Base-by-base conservation (phyloP, 257 asterid species). In the Datura wrightii region DNA sequence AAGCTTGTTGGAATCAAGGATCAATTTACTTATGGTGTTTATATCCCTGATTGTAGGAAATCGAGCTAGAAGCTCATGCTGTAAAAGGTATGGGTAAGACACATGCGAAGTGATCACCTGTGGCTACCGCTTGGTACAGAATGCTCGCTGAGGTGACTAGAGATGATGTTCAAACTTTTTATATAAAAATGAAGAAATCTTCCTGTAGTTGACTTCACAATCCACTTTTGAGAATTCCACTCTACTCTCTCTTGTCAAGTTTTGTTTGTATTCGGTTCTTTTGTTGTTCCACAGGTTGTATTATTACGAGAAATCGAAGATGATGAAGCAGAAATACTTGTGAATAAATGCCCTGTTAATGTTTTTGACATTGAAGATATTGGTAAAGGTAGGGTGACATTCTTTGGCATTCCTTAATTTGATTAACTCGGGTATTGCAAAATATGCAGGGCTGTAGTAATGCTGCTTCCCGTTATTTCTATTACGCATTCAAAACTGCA, bases 71-170 rank as follows among this genome's bases (percentile, higher is more conserved):
- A 92, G 99, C 96, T 2, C 99, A 94, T 93, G 98, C 97, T 86
- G 97, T 94, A 82, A 97, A 97, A 88, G 98, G 99, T 85, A 76
- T 93, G 87, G 99, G 98, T 60, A 95, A 93, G 92, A 93, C 96
- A 4, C 99, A 97, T 83, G 99, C 98, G 52, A 97, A 97, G 89
- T 97, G 99, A 98, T 97, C 99, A 34, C 98, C 98, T 58, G 97
- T 97, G 82, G 99, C 98, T 84, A 97, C 98, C 71, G 94, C 99
- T 76, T 95, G 98, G 98, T 95, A 95, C 88, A 95, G 98, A 89
- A 94, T 97, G 98, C 98, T 93, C 52, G 98, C 99, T 5, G 99
- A 97, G 99, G 98, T 97, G 86, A 74, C 19, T 66, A 52, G 76
- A 39, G 72, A 50, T 10, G 46, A 42, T n/a, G n/a, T n/a, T n/a